These are phyloP conservation scores for Cymbopogon citratus DNA, from an alignment of 176 grass and related monocot genomes.

Conservation along the genomic window DNA sequence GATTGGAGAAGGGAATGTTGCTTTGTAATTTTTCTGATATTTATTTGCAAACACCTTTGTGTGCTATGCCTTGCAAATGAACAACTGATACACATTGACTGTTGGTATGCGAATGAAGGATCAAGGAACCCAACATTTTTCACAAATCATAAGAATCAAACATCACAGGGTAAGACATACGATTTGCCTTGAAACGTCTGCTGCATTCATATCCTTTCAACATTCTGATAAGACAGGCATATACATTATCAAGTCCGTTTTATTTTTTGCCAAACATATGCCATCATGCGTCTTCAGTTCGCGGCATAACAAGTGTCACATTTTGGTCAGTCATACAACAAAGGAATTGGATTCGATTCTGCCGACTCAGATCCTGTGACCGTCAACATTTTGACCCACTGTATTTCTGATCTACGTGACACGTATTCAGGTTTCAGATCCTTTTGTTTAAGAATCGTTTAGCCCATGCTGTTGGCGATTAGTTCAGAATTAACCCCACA, in stretches of 20 bases:
- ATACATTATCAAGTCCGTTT: not conserved
- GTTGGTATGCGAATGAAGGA: not conserved
- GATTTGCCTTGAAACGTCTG: not conserved
- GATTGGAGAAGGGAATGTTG: not conserved
- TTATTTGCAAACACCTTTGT: not conserved
- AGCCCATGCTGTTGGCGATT: slow-evolving; percentile 16
- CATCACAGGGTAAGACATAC: not conserved
- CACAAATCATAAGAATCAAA: not conserved
- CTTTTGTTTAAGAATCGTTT: not conserved
- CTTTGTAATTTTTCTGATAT: not conserved
- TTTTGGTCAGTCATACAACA: not conserved
- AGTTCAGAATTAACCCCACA: not conserved
- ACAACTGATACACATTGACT: not conserved
- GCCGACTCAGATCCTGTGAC: slow-evolving; percentile 9
- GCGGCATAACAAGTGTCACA: not conserved
- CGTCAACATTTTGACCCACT: slow-evolving; percentile 3
- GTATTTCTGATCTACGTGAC: not conserved
- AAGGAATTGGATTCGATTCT: not conserved
- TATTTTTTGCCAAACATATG: not conserved
- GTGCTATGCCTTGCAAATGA: not conserved
- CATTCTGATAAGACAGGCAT: not conserved
- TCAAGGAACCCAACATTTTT: not conserved
- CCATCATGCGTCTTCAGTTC: not conserved
- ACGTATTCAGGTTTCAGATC: slow-evolving; percentile 12
- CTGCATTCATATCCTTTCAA: not conserved